Evolutionary conservation across 371 early-diverging fungal species (phyloP), one percentile per base, ranked within the genome.

Genomic region (Lichtheimia corymbifera): DNA sequence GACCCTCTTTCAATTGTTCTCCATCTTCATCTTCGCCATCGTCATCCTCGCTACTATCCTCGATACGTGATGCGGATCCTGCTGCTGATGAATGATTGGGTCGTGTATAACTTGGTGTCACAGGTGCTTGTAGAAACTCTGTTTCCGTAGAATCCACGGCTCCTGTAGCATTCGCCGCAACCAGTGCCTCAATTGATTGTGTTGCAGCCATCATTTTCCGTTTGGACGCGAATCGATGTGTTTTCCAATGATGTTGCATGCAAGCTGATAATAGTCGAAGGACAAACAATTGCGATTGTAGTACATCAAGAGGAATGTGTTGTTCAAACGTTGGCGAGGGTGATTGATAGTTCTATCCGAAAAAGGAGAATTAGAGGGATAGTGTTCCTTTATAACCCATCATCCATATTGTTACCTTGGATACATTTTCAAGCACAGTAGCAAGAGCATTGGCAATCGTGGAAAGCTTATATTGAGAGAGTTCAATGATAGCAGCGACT

Each of bases 221-320:
- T 63, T 53, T 50, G 55, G 76, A 69, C 27, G 49, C 45, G 49
- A 80, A 82, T 27, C 84, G 79, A 66, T 82, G 80, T 30, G 73
- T 80, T 59, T 82, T 83, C 90, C 91, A 90, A 62, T 87, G 84
- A 55, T 85, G 85, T 53, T 86, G 85, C 82, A 90, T 80, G 72
- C 92, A 93, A 53, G 88, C 86, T 12, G 87, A 87, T 49, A 92
- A 63, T 53, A 93, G 68, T 50, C 87, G 82, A 57, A 93, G 80
- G 14, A 91, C 76, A 73, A 89, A 91, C 11, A 90, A 71, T 65
- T 93, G 91, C 14, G 90, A 88, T 64, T 90, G 89, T 65, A 91
- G 77, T 41, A 84, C 74, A 45, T 89, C 88, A n/a, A 75, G 68
- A 17, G 87, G 86, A 9, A 85, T 76, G 61, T 68, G 70, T 53